These are phyloP conservation scores for Neofusicoccum kwambonambiense DNA, from an alignment of 2,329 filamentous ascomycete genomes.

Conservation along the genomic window DNA sequence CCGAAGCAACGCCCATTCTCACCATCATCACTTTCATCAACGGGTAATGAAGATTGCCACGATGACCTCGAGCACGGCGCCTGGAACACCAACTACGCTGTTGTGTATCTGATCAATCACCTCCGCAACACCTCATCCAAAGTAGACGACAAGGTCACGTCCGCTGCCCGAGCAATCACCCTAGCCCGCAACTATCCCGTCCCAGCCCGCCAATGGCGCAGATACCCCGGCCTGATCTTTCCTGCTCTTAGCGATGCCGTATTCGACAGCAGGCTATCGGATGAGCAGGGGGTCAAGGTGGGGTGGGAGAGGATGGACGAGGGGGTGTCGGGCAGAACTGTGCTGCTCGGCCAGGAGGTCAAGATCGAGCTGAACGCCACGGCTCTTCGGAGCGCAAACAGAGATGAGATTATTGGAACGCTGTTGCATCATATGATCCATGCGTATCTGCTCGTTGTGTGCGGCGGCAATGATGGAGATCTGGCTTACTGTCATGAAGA, in stretches of 20 bases:
- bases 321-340: conserved; percentile 36
- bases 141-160: neutral
- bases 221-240: conserved; percentile 37
- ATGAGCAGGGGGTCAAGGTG: conserved; percentile 37
- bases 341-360: conserved; percentile 34
- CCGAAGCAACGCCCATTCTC: neutral
- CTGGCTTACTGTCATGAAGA: too few species aligned
- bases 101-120: conserved; percentile 38
- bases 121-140: conserved; percentile 24
- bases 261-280: conserved; percentile 37
- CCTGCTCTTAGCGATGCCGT: conserved; percentile 35
- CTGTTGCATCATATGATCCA: conserved; percentile 49
- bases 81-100: conserved; percentile 45
- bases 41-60: too few species aligned
- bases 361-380: conserved; percentile 35
- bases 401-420: conserved; percentile 36
- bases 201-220: conserved; percentile 23
- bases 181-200: conserved; percentile 23
- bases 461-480: conserved; percentile 26
- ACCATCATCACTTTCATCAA: too few species aligned
- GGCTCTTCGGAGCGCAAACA: conserved; percentile 25
- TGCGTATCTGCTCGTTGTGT: conserved; percentile 45
- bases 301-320: conserved; percentile 28
- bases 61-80: conserved; percentile 23
- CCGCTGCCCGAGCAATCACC: conserved; percentile 22